phyloP scores from a whole-genome alignment of 768 basidiomycete genomes.

The Cystobasidium onofrii region DNA sequence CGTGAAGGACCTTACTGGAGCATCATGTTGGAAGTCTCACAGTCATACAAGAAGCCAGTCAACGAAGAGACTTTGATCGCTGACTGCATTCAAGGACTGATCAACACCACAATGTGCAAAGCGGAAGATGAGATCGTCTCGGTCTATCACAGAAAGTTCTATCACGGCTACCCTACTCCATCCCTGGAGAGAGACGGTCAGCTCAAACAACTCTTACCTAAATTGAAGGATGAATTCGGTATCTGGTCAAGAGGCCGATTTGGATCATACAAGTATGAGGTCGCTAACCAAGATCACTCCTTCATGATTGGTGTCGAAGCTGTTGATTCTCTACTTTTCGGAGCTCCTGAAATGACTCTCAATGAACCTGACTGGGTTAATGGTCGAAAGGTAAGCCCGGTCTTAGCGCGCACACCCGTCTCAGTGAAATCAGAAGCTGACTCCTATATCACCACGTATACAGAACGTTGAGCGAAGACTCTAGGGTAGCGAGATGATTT shows the following conservation, averaged over 20 bases:
- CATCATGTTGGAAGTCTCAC: constrained; percentile 48
- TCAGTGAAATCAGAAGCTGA: too few relatives aligned
- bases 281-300: constrained; percentile 39
- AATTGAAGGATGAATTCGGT: constrained; percentile 43
- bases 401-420: too few relatives aligned
- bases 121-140: constrained; percentile 47
- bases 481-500: too few relatives aligned
- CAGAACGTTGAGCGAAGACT: constrained; percentile 25
- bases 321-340: constrained; percentile 41
- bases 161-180: constrained; percentile 46
- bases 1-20: constrained; percentile 46
- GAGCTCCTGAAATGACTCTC: constrained; percentile 31
- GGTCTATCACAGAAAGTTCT: constrained; percentile 41
- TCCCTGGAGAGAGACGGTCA: constrained; percentile 46
- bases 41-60: constrained; percentile 46
- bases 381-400: not conserved
- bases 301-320: constrained; percentile 48
- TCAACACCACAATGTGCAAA: constrained; percentile 44
- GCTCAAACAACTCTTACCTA: constrained; percentile 45
- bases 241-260: constrained; percentile 46
- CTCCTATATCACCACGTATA: not conserved
- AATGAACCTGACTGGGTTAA: constrained; percentile 45
- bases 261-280: constrained; percentile 42
- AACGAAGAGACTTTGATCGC: constrained; percentile 44
- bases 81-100: constrained; percentile 46